These are phyloP conservation scores for Botrytis byssoidea DNA, from an alignment of 2,329 filamentous ascomycete species.

Conservation along the genomic window DNA sequence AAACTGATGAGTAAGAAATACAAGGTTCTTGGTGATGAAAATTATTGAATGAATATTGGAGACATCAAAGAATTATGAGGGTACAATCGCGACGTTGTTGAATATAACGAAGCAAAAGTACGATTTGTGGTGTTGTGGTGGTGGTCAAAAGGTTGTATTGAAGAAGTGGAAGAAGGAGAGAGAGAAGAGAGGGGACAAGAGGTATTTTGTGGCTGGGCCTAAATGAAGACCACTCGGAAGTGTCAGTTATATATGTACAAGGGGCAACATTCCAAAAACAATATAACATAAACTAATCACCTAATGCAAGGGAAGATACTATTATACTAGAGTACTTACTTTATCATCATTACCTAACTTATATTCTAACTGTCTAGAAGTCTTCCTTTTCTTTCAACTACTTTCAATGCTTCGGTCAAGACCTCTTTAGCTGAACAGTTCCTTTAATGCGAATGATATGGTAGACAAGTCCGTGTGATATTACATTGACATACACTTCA, in stretches of 20 bases:
- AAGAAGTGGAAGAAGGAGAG: slow-evolving; percentile 8
- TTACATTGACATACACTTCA: not conserved
- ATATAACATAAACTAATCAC: not conserved
- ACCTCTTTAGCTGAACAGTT: not conserved
- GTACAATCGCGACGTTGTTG: slow-evolving; percentile 1
- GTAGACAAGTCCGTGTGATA: slow-evolving; percentile 11
- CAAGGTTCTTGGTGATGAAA: not conserved
- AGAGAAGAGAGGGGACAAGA: not conserved
- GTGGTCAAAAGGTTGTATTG: not conserved
- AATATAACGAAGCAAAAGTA: not conserved
- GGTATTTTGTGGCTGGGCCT: slow-evolving; percentile 20
- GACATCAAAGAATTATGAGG: not conserved
- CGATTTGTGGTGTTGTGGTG: not conserved
- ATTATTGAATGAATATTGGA: not conserved
- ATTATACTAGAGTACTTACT: not conserved
- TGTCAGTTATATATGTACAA: slow-evolving; percentile 12
- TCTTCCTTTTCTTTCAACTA: not conserved
- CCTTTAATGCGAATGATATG: not conserved
- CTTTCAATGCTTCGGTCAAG: not conserved
- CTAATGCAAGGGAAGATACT: slow-evolving; percentile 6
- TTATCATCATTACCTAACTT: not conserved
- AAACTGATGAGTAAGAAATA: slow-evolving; percentile 3
- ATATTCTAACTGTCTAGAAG: not conserved
- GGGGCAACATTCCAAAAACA: slow-evolving; percentile 17
- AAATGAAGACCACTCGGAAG: slow-evolving; percentile 2